These are phyloP conservation scores for Whalleya microplaca DNA, from an alignment of 2,329 filamentous ascomycete species.

Conservation along the genomic window DNA sequence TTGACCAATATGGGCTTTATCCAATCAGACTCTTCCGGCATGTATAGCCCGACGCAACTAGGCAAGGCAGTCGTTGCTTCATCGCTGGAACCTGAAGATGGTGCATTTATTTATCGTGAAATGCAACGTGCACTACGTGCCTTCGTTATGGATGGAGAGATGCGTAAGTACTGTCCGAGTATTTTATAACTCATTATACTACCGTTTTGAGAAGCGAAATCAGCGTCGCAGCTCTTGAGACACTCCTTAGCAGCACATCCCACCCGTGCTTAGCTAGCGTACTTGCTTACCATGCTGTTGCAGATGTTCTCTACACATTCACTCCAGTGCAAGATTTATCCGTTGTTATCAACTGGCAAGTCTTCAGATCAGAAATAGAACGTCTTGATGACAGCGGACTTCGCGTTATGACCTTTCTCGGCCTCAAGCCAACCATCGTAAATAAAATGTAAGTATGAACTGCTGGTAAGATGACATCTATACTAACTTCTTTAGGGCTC, in stretches of 20 bases:
- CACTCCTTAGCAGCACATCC: not conserved
- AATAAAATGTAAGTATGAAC: conserved; percentile 61
- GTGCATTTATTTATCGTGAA: conserved; percentile 73
- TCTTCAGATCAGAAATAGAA: conserved; percentile 74
- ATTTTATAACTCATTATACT: not conserved
- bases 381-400: conserved; percentile 71
- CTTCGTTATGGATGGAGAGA: conserved; percentile 80
- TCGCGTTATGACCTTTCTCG: conserved; percentile 69
- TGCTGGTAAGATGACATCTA: not conserved
- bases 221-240: not conserved
- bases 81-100: conserved; percentile 74
- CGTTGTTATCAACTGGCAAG: conserved; percentile 69
- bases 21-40: conserved; percentile 49
- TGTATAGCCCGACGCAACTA: conserved; percentile 65
- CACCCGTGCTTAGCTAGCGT: not conserved
- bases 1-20: conserved; percentile 61
- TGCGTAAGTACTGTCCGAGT: conserved; percentile 48
- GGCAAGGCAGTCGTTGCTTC: conserved; percentile 75
- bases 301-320: conserved; percentile 69
- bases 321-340: conserved; percentile 68
- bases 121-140: conserved; percentile 67
- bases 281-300: conserved; percentile 5
- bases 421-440: conserved; percentile 68
- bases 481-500: conserved; percentile 54
- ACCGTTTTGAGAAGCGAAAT: not conserved